Percentiles rank a stretch among this genome's conserved stretches.
These are phyloP conservation scores for Conticribra weissflogii DNA, from an alignment of 108 stramenopile species.

Conservation along the genomic window DNA sequence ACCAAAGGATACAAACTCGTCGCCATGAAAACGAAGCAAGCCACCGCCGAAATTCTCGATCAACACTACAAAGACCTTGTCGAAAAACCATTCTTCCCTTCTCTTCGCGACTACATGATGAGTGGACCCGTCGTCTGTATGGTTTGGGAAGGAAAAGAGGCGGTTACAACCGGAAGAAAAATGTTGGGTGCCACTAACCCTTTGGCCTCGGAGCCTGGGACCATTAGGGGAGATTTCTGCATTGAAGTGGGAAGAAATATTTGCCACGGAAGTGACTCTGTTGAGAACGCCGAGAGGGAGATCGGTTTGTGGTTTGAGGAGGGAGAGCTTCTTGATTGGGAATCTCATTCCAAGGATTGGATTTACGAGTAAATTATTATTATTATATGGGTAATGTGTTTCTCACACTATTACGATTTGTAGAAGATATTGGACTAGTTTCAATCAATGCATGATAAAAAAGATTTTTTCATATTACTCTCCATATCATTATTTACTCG, in stretches of 20 bases:
- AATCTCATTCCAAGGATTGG: constrained; percentile 73
- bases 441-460: too few species aligned
- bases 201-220: constrained; percentile 85
- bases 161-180: constrained; percentile 89
- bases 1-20: constrained; percentile 92
- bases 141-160: constrained; percentile 96
- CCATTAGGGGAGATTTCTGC: constrained; percentile 93
- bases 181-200: constrained; percentile 98
- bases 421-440: too few species aligned
- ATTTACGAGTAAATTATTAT: constrained; percentile 81
- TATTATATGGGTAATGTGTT: background rate
- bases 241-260: constrained; percentile 87
- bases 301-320: constrained; percentile 95
- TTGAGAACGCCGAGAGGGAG: constrained; percentile 93
- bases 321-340: constrained; percentile 79
- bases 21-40: constrained; percentile 90
- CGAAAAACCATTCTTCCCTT: constrained; percentile 94
- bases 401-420: too few species aligned
- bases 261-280: constrained; percentile 90
- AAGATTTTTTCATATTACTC: too few species aligned
- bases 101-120: constrained; percentile 92
- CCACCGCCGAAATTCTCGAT: constrained; percentile 85
- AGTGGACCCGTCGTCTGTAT: constrained; percentile 67
- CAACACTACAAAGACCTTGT: constrained; percentile 91
- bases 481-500: too few species aligned